phyloP scores from a whole-genome alignment of 2,329 filamentous ascomycete species.

The Cladosporium sp. region DNA sequence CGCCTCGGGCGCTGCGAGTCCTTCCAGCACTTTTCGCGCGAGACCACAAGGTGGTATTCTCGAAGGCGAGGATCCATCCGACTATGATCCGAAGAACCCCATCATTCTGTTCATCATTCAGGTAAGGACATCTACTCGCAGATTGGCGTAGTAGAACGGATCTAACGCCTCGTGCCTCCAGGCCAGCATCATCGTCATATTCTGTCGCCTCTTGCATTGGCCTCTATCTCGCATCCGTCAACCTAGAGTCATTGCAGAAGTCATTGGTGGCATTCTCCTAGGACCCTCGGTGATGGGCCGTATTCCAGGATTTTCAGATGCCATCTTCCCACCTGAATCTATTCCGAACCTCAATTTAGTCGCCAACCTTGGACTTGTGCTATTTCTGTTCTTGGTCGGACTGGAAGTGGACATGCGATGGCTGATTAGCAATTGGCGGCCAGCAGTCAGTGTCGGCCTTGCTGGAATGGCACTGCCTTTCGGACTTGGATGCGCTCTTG shows the following conservation, averaged over 20 bases:
- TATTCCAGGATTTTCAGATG: slow-evolving; percentile 68
- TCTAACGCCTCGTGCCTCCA: too few relatives aligned
- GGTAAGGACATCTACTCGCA: slow-evolving; percentile 42
- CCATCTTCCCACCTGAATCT: slow-evolving; percentile 72
- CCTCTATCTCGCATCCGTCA: slow-evolving; percentile 73
- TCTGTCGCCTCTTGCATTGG: slow-evolving; percentile 70
- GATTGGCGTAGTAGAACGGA: too few relatives aligned
- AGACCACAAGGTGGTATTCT: slow-evolving; percentile 63
- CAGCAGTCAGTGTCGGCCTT: slow-evolving; percentile 71
- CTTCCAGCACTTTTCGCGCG: slow-evolving; percentile 32
- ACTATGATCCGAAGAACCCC: slow-evolving; percentile 66
- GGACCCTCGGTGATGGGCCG: slow-evolving; percentile 85
- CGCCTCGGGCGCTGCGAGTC: slow-evolving; percentile 19
- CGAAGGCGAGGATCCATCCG: slow-evolving; percentile 63
- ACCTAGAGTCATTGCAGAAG: slow-evolving; percentile 77
- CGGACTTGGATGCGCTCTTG: slow-evolving; percentile 72
- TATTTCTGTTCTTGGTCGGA: slow-evolving; percentile 84
- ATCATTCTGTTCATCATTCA: slow-evolving; percentile 74
- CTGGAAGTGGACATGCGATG: slow-evolving; percentile 80
- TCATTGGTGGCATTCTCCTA: slow-evolving; percentile 77
- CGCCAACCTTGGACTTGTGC: slow-evolving; percentile 75
- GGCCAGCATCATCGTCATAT: slow-evolving; percentile 68
- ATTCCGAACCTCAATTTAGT: slow-evolving; percentile 72
- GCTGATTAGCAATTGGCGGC: slow-evolving; percentile 72
- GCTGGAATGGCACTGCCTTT: slow-evolving; percentile 80